A percentile compares a stretch with the other conserved stretches of the same genome.
These are phyloP conservation scores for Corynespora cassiicola DNA, from an alignment of 2,329 filamentous ascomycete genomes.

Conservation along the genomic window DNA sequence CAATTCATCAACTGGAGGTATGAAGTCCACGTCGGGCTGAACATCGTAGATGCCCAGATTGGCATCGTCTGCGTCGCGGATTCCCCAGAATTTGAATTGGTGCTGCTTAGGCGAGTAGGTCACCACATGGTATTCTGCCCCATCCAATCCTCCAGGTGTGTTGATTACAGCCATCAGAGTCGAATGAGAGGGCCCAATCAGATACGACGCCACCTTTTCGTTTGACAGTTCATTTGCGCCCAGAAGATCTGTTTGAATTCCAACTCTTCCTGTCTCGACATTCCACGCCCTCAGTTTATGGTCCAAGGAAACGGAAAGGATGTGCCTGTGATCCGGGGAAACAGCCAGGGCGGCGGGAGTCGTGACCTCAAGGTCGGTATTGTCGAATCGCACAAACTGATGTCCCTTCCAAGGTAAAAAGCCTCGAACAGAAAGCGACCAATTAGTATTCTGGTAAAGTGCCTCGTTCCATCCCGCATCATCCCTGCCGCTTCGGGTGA, in stretches of 20 bases:
- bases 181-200: conserved; percentile 78
- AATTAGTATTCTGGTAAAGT: conserved; percentile 76
- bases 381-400: conserved; percentile 69
- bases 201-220: conserved; percentile 74
- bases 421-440: conserved; percentile 64
- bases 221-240: conserved; percentile 63
- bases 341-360: conserved; percentile 67
- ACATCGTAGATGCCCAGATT: conserved; percentile 73
- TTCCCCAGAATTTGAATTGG: conserved; percentile 93
- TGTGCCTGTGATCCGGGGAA: conserved; percentile 57
- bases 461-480: conserved; percentile 69
- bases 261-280: conserved; percentile 77
- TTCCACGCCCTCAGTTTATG: conserved; percentile 93
- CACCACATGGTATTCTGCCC: conserved; percentile 67
- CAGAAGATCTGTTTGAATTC: conserved; percentile 79
- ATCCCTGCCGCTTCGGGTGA: conserved; percentile 51
- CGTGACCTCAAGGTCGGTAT: conserved; percentile 66
- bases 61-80: conserved; percentile 65
- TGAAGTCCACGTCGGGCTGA: conserved; percentile 68
- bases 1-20: conserved; percentile 65
- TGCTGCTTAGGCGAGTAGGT: conserved; percentile 90
- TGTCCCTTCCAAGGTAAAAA: conserved; percentile 71
- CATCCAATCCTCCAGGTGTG: conserved; percentile 55
- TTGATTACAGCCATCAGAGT: conserved; percentile 78
- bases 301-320: conserved; percentile 86